Percentiles rank a stretch among this genome's conserved stretches.
phyloP scores from a whole-genome alignment of 2,329 filamentous ascomycete genomes.

The Ophiostoma sp. region DNA sequence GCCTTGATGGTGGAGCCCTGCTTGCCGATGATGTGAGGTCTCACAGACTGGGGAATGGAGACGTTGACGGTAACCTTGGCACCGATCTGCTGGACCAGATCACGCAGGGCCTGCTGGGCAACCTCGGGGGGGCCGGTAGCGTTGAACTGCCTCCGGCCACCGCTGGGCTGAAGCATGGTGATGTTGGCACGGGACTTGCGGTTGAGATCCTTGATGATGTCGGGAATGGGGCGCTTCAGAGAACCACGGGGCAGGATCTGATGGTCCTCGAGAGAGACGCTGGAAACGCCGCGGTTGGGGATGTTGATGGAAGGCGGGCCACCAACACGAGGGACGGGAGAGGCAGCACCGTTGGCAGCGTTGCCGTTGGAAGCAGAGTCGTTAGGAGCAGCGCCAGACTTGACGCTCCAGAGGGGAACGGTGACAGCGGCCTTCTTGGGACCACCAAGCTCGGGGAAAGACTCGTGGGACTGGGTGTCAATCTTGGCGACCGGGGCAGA shows the following conservation, averaged over 20 bases:
- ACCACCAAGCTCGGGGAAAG: conserved; percentile 84
- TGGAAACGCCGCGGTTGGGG: conserved; percentile 76
- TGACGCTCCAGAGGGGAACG: conserved; percentile 25
- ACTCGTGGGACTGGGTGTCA: conserved; percentile 82
- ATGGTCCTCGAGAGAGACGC: conserved; percentile 65
- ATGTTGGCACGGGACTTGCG: conserved; percentile 83
- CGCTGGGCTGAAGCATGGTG: conserved; percentile 66
- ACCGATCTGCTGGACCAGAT: conserved; percentile 82
- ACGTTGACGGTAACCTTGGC: conserved; percentile 70
- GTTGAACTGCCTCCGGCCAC: conserved; percentile 72
- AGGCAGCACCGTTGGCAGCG: conserved; percentile 48
- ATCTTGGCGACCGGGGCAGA: conserved; percentile 45
- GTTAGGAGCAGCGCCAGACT: conserved; percentile 42
- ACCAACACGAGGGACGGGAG: conserved; percentile 31
- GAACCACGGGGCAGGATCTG: conserved; percentile 72
- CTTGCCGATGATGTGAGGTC: conserved; percentile 88
- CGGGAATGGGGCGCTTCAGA: conserved; percentile 76
- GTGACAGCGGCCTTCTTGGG: conserved; percentile 58
- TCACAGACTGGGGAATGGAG: conserved; percentile 74
- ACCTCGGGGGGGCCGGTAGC: conserved; percentile 77
- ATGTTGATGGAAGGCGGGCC: conserved; percentile 60
- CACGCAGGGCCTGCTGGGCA: conserved; percentile 81
- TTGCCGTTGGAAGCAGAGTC: conserved; percentile 45
- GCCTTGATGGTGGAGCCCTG: conserved; percentile 84
- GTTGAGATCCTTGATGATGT: conserved; percentile 88